Evolutionary conservation across 2,329 filamentous ascomycete genomes (phyloP), one percentile per base, ranked within the genome.

Genomic region (Aspergillus sp.): DNA sequence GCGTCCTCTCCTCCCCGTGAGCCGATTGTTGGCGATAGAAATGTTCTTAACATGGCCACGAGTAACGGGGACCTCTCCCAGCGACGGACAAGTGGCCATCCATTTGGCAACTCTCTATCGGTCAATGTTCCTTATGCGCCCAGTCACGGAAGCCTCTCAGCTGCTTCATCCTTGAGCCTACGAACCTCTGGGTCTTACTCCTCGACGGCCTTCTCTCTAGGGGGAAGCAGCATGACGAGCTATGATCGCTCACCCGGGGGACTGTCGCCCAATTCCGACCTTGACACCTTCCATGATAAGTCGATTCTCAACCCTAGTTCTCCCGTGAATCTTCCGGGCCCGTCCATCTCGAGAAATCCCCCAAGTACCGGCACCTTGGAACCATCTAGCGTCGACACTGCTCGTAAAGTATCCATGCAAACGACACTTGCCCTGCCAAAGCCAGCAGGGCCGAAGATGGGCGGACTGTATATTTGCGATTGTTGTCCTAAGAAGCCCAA

Each of bases 401-500:
- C 73, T 50, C 81, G 78, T 62, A 86, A 85, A 65, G 76, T 83
- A 62, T 80, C 84, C 3, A 74, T 80, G 51, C 70, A 72, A 62
- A 66, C 70, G 21, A 69, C 68, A 32, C 58, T 75, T 13, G 74
- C 63, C 57, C 65, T 72, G 9, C 69, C 73, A 13, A 77, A 78
- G 61, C 64, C 72, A 6, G 63, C 72, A 25, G 70, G 71, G 17
- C 68, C 75, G 8, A 85, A 86, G 58, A 77, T 87, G 49, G 81
- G 84, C 52, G 85, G 85, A 19, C 74, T 85, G 32, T 88, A 83
- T 69, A 88, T 97, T 78, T 98, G 93, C 78, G 92, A 97, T 71
- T 98, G 94, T 76, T 98, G 93, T 77, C 93, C 92, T 0, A 97
- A 97, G 78, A 97, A 97, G 78, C 93, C 93, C 1, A 97, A 96